A percentile compares a stretch with the other conserved stretches of the same genome.
These are phyloP conservation scores for Leishmania arabica DNA, from an alignment of 208 protist genomes.

Conservation along the genomic window DNA sequence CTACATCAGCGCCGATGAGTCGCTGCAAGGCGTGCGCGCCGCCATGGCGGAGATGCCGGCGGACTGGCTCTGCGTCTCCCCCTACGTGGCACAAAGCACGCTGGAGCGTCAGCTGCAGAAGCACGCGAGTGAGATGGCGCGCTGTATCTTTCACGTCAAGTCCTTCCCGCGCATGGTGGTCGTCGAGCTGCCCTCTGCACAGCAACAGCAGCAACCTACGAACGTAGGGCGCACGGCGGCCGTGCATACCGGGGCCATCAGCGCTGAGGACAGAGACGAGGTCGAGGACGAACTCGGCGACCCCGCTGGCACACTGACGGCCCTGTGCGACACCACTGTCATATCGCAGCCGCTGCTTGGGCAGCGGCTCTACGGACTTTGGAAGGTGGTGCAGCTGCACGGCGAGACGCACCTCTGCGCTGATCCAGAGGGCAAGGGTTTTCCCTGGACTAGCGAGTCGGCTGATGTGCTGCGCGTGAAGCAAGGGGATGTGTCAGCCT, in stretches of 20 bases:
- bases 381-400: conserved; percentile 42
- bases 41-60: conserved; percentile 43
- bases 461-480: conserved; percentile 17
- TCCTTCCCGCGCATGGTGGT: conserved; percentile 66
- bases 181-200: conserved; percentile 24
- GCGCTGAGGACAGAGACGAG: not conserved
- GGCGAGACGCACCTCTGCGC: conserved; percentile 33
- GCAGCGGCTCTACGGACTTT: conserved; percentile 21
- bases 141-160: conserved; percentile 41
- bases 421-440: conserved; percentile 37
- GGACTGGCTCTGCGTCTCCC: conserved; percentile 53
- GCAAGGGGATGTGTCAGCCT: not conserved
- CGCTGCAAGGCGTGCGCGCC: conserved; percentile 28
- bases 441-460: conserved; percentile 34
- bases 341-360: conserved; percentile 8
- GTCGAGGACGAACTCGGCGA: conserved; percentile 19
- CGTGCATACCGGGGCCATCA: not conserved
- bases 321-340: not conserved
- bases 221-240: not conserved
- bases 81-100: conserved; percentile 10
- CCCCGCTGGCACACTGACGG: conserved; percentile 3
- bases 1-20: conserved; percentile 66
- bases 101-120: conserved; percentile 19
- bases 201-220: not conserved
- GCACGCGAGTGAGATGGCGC: conserved; percentile 17